phyloP scores from a whole-genome alignment of 495 filamentous ascomycete species.

The Daldinia loculata region DNA sequence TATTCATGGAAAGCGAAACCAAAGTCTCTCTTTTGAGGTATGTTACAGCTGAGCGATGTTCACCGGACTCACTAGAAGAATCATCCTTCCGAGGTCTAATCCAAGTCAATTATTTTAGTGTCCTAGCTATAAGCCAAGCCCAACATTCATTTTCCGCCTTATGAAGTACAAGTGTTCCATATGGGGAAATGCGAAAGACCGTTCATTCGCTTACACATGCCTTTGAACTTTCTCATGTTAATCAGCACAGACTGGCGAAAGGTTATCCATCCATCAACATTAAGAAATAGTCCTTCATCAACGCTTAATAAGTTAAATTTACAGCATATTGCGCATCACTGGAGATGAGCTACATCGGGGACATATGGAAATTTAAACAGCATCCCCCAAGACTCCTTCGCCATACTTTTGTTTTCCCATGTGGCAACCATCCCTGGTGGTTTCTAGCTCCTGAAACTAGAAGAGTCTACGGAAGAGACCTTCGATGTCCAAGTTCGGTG shows the following conservation, averaged over 20 bases:
- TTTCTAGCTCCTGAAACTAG: neutral
- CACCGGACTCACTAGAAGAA: neutral
- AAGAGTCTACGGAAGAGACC: neutral
- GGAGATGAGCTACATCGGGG: too few species aligned
- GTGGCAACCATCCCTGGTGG: neutral
- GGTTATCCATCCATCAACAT: neutral
- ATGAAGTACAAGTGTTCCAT: neutral
- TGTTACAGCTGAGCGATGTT: neutral
- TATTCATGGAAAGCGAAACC: neutral
- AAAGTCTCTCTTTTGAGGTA: neutral
- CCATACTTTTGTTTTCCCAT: neutral
- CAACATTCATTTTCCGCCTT: constrained; percentile 1
- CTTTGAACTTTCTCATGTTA: neutral
- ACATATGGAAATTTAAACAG: neutral
- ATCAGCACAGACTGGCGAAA: neutral
- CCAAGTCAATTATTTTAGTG: neutral
- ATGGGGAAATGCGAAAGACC: neutral
- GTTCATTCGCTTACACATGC: neutral
- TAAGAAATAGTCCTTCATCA: neutral
- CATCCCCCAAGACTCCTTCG: neutral
- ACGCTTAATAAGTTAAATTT: too few species aligned
- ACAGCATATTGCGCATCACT: too few species aligned
- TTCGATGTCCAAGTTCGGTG: neutral
- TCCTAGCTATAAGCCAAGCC: neutral
- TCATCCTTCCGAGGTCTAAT: neutral